Conservation (phyloP, 495 filamentous ascomycete genomes). For the Acidomyces sp. region DNA sequence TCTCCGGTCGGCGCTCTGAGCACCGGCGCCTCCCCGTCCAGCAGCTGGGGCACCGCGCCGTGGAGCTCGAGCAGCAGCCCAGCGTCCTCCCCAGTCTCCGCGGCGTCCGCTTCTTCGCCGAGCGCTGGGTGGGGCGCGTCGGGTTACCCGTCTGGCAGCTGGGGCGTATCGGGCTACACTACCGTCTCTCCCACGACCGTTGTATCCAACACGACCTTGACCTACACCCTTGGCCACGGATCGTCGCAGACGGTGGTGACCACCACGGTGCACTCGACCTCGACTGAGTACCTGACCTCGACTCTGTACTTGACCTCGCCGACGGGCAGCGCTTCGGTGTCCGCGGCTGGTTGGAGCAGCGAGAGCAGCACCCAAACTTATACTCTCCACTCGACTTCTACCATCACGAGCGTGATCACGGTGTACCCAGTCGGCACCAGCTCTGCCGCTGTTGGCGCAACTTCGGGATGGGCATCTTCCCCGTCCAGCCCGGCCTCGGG, state of each 20-base stretch:
- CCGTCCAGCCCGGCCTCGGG: not conserved
- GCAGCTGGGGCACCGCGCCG: not conserved
- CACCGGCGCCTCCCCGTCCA: not conserved
- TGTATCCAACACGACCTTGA: conserved; percentile 2
- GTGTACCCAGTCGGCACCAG: conserved; percentile 9
- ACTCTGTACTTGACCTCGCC: conserved; percentile 13
- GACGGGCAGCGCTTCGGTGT: not conserved
- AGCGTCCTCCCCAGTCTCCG: too few relatives aligned
- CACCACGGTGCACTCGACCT: conserved; percentile 14
- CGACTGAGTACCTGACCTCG: conserved; percentile 12
- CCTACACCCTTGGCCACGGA: conserved; percentile 14
- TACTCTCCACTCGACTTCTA: conserved; percentile 12
- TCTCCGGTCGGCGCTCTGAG: not conserved
- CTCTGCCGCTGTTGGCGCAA: not conserved
- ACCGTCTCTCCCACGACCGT: not conserved
- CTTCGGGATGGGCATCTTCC: not conserved
- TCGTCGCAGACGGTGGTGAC: conserved; percentile 9
- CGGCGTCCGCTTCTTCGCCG: too few relatives aligned
- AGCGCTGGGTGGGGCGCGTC: too few relatives aligned
- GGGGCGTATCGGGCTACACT: too few relatives aligned
- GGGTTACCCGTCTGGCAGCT: too few relatives aligned
- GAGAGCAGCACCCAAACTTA: not conserved
- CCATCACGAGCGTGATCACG: conserved; percentile 15
- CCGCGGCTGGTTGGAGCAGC: not conserved
- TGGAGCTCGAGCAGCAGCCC: not conserved